A percentile compares a stretch with the other conserved stretches of the same genome.
Conservation (phyloP, 129 eudicot genomes). For the Saposhnikovia divaricata region DNA sequence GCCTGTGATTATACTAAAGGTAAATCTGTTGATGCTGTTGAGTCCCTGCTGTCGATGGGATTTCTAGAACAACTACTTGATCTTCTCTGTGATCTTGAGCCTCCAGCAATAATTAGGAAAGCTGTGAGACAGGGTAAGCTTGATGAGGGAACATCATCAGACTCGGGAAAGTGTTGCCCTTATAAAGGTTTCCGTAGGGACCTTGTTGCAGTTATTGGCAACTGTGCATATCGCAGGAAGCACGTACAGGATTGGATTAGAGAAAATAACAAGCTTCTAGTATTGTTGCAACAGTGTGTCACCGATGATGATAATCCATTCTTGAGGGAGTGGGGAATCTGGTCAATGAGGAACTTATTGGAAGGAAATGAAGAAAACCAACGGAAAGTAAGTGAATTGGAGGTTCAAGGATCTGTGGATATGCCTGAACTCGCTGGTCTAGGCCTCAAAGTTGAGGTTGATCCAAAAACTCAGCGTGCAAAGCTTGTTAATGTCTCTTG, state of each 20-base stretch:
- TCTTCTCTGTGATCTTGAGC: conserved; percentile 58
- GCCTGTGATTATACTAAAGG: conserved; percentile 31
- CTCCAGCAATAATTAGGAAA: conserved; percentile 60
- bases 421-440: conserved; percentile 58
- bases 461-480: conserved; percentile 57
- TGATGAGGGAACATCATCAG: conserved; percentile 22
- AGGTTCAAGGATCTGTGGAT: conserved; percentile 70
- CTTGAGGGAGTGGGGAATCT: conserved; percentile 85
- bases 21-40: conserved; percentile 24
- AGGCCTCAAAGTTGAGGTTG: conserved; percentile 76
- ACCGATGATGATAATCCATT: conserved; percentile 79
- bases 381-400: conserved; percentile 52
- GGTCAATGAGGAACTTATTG: conserved; percentile 54
- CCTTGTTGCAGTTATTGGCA: conserved; percentile 66
- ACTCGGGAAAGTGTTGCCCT: conserved; percentile 40
- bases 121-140: conserved; percentile 26
- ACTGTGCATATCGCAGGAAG: conserved; percentile 55
- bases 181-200: conserved; percentile 84
- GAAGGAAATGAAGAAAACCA: conserved; percentile 76
- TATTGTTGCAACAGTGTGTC: conserved; percentile 73
- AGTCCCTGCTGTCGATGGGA: conserved; percentile 43
- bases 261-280: conserved; percentile 48
- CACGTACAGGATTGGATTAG: conserved; percentile 60
- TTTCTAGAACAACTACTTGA: conserved; percentile 49
- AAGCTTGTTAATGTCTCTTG: conserved; percentile 61